Conservation (phyloP, 2,329 filamentous ascomycete genomes). For the Pleurostoma richardsiae region DNA sequence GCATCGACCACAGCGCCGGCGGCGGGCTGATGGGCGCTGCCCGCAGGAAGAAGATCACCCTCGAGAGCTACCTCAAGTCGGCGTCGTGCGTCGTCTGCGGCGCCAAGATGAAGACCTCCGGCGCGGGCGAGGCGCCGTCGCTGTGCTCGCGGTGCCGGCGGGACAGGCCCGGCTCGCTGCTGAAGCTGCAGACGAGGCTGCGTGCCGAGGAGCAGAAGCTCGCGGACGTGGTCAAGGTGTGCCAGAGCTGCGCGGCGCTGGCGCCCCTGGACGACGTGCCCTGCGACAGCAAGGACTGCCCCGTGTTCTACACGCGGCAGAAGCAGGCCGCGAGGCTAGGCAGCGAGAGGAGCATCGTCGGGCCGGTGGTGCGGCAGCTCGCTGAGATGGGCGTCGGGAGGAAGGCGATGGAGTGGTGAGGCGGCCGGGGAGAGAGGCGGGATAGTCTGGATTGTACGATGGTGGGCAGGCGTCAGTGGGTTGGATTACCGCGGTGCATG, state of each 20-base stretch:
- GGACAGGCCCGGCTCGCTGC: conserved; percentile 54
- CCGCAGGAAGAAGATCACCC: conserved; percentile 55
- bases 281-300: conserved; percentile 89
- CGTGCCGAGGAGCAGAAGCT: conserved; percentile 58
- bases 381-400: conserved; percentile 17
- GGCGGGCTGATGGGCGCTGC: conserved; percentile 14
- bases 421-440: too few species aligned
- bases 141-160: conserved; percentile 56
- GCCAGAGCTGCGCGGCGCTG: conserved; percentile 73
- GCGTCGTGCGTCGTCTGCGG: conserved; percentile 76
- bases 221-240: conserved; percentile 63
- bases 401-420: conserved; percentile 28
- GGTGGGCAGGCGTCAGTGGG: too few species aligned
- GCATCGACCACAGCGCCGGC: conserved; percentile 39
- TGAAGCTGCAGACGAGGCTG: conserved; percentile 58
- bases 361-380: conserved; percentile 26
- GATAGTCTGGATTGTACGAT: not conserved
- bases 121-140: conserved; percentile 23
- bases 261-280: conserved; percentile 70
- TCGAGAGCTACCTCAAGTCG: conserved; percentile 90
- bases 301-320: conserved; percentile 78
- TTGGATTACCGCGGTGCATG: too few species aligned
- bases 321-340: conserved; percentile 51
- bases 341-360: conserved; percentile 29
- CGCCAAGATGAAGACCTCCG: conserved; percentile 36